Evolutionary conservation across 148 eudicot species (phyloP).

Genomic region (Camellia granthamiana): DNA sequence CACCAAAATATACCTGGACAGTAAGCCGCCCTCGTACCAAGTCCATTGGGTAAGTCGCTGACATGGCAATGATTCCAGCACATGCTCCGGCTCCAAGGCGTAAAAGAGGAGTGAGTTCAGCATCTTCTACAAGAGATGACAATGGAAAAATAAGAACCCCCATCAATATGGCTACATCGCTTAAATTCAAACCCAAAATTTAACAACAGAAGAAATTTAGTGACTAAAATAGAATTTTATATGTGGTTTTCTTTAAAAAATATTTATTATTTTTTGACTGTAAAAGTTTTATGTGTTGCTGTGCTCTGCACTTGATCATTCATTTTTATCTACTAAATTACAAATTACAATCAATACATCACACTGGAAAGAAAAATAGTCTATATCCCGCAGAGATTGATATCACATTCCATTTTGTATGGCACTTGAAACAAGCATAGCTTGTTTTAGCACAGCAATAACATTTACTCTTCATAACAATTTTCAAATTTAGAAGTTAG

Average conservation of each 20-base stretch:
- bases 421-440: not conserved
- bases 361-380: not conserved
- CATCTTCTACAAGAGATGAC: constrained; percentile 54
- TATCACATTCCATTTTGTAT: not conserved
- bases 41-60: constrained; percentile 95
- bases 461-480: no score
- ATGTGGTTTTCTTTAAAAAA: not conserved
- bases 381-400: not conserved
- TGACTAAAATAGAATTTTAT: not conserved
- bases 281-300: no score
- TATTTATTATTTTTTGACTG: not conserved
- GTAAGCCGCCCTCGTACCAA: constrained; percentile 89
- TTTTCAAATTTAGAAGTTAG: no score
- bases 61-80: constrained; percentile 98
- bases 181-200: not conserved
- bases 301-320: no score
- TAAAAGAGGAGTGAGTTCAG: constrained; percentile 76
- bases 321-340: no score
- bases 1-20: constrained; percentile 62
- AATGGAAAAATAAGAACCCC: not conserved
- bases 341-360: no score
- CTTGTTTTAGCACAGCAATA: not conserved
- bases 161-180: constrained; percentile 8
- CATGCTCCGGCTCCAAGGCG: constrained; percentile 97
- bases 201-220: not conserved